Percentiles rank a stretch among this genome's conserved stretches.
Conservation (phyloP, 305 asterid species). For the Lippia alba region DNA sequence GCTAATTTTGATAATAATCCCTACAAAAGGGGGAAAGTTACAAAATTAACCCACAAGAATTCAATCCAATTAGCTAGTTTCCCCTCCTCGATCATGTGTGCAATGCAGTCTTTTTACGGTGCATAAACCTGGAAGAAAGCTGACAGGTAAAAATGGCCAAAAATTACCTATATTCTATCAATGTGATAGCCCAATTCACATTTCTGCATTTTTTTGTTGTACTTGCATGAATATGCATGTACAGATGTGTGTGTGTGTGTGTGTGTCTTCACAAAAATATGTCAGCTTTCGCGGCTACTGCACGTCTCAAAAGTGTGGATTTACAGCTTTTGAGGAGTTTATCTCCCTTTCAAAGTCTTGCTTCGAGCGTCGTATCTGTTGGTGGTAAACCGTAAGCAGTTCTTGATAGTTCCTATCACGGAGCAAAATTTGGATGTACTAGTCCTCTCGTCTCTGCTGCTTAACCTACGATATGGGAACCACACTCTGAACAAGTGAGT, state of each 20-base stretch:
- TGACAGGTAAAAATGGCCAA: slow-evolving; percentile 13
- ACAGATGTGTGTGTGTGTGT: no score
- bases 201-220: slow-evolving; percentile 10
- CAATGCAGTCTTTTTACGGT: not conserved
- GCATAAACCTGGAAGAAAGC: not conserved
- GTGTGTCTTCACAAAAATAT: not conserved
- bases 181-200: slow-evolving; percentile 14
- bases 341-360: slow-evolving; percentile 39
- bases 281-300: slow-evolving; percentile 20
- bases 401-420: slow-evolving; percentile 47
- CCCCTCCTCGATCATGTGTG: not conserved
- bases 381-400: slow-evolving; percentile 36
- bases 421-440: slow-evolving; percentile 38
- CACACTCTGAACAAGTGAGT: slow-evolving; percentile 51
- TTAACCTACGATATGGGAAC: slow-evolving; percentile 58
- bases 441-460: slow-evolving; percentile 42
- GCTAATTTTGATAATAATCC: slow-evolving; percentile 15
- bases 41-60: not conserved
- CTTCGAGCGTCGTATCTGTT: slow-evolving; percentile 35
- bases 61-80: not conserved
- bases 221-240: slow-evolving; percentile 8
- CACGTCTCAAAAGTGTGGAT: slow-evolving; percentile 12
- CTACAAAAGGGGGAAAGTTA: not conserved
- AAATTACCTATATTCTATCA: slow-evolving; percentile 15
- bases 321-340: slow-evolving; percentile 22